Base-by-base conservation (phyloP, 2,329 filamentous ascomycete genomes). In the Sporothrix phasma region DNA sequence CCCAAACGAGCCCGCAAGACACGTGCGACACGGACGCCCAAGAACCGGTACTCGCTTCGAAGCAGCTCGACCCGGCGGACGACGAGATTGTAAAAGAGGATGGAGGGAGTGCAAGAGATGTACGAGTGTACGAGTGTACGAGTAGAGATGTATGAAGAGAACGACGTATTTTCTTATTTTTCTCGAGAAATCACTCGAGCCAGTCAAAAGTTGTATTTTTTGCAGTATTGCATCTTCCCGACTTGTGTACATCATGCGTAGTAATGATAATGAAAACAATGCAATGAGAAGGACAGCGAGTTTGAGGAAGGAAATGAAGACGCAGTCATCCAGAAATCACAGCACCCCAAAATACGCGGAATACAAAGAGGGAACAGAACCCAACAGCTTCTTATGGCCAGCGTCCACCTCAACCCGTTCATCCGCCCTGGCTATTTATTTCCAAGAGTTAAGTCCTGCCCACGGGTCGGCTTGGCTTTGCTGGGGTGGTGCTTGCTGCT, bases 381-480 rank as follows among this genome's bases (percentile, higher is more conserved):
- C 17, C 22, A 45, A 19, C 34, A 15, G 13, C 11, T 15, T 10
- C 7, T 15, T 24, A 22, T 15, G 19, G n/a, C 31, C n/a, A 39
- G n/a, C 31, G 15, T 15, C 34, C 31, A 39, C 17, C 19, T 7
- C 47, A 34, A 34, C 10, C 3, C 15, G 13, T 5, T 31, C 41
- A 37, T 47, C n/a, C 15, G 24, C 10, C 7, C 8, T 41, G 1
- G 15, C 6, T 22, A 7, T 39, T 41, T 60, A 82, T 69, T 80
- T 82, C 80, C 80, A 83, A 46, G 79, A 76, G 66, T 76, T 81
- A 37, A 83, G 70, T 1, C 80, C 80, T 13, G 80, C 78, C 80
- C 80, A 83, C 1, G 80, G 80, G 68, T 83, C 80, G 1, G 29
- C 63, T 54, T 77, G 73, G 37, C 73, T 70, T 45, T 76, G 77